phyloP scores from a whole-genome alignment of 352 stramenopile species.

The Thraustochytrium sp. region DNA sequence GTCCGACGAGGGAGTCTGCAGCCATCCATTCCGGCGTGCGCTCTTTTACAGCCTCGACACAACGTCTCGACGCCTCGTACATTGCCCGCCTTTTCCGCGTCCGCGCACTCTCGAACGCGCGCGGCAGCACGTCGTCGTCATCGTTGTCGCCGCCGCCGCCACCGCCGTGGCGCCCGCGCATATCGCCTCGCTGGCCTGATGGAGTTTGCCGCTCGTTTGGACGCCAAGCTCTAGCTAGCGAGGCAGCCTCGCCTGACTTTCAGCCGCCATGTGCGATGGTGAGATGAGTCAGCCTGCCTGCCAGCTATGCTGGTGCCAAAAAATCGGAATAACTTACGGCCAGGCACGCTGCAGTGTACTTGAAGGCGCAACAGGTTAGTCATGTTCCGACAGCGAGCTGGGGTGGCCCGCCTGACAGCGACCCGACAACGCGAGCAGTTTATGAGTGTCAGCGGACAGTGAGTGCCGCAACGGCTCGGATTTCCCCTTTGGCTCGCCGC shows the following conservation, averaged over 20 bases:
- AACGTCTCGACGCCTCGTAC: background rate
- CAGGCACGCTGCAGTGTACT: background rate
- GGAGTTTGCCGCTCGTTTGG: background rate
- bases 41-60: background rate
- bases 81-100: background rate
- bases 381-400: background rate
- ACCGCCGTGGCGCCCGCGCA: background rate
- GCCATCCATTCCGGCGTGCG: background rate
- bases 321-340: too few relatives aligned
- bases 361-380: background rate
- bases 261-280: background rate
- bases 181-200: background rate
- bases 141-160: too few relatives aligned
- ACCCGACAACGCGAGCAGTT: background rate
- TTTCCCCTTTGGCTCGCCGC: background rate
- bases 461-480: background rate
- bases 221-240: background rate
- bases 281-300: background rate
- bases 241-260: background rate
- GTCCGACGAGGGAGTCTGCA: background rate
- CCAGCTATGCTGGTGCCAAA: background rate
- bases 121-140: too few relatives aligned
- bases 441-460: background rate
- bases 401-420: background rate
- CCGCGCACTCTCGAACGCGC: background rate